Evolutionary conservation across 441 rosid genomes (phyloP), one percentile per base, ranked within the genome.

Genomic region (Pelargonium fulgidum): DNA sequence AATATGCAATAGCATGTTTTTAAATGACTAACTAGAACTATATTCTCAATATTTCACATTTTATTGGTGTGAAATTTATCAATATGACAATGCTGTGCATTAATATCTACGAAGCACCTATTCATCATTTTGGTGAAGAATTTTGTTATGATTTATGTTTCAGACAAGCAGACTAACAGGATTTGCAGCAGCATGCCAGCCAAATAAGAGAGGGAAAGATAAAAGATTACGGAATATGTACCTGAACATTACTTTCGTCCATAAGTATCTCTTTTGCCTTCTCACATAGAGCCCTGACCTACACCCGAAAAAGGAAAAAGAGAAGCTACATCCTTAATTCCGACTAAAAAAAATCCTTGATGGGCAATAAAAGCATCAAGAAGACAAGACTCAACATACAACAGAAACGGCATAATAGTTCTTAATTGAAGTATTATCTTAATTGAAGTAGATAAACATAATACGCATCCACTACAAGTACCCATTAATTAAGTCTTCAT

Each of bases 231-330:
- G 65, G 69, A 74, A 22, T 26, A 63, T 74, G 33, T 54, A 82
- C 90, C 93, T 86, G 93, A 74, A 88, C 93, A 71, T 86, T 88
- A 84, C 90, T 48, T 48, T 48, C 56, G n/a, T 48, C 56, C 56
- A 48, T 48, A 48, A 48, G 56, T 48, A 48, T 48, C 84, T 88
- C 93, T 79, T 86, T 88, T 24, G 93, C 89, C 79, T 88, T 88
- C 81, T 88, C 93, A 6, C 89, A 86, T 74, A 88, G 76, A 64
- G 75, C 79, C 81, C 86, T 83, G 68, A 88, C 90, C 93, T 85
- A 79, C n/a, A 67, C 26, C 68, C 67, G 12, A 36, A 16, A 26
- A 26, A 26, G 33, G 33, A 58, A 4, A 58, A 58, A 13, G 56
- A 1, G 17, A n/a, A 48, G n/a, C 3, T 48, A 12, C n/a, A 48